Evolutionary conservation across 2,329 filamentous ascomycete genomes (phyloP).

Genomic region (Botrytis aclada): DNA sequence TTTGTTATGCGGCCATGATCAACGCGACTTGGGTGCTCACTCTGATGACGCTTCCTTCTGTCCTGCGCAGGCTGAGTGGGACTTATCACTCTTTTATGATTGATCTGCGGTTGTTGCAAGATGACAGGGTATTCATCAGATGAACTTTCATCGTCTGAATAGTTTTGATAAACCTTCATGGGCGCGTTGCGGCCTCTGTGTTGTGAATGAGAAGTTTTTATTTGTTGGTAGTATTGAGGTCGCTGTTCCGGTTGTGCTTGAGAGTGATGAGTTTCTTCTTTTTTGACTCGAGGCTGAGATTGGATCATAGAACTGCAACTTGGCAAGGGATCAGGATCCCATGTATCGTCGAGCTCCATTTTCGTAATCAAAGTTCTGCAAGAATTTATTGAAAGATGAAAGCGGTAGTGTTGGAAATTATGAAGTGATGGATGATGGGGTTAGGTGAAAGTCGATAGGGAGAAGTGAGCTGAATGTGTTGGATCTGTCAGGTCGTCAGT

Average conservation of each 20-base stretch:
- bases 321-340: constrained; percentile 11
- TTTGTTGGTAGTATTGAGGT: neutral
- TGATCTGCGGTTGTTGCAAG: neutral
- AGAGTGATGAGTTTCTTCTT: neutral
- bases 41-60: constrained; percentile 11
- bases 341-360: constrained; percentile 3
- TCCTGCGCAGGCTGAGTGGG: neutral
- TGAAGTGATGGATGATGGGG: neutral
- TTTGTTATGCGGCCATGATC: neutral
- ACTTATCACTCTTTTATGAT: neutral
- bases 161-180: neutral
- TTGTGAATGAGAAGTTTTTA: neutral
- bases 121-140: neutral
- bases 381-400: neutral
- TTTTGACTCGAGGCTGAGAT: neutral
- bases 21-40: neutral
- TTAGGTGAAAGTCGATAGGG: no score
- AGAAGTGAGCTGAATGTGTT: neutral
- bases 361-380: neutral
- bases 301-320: neutral
- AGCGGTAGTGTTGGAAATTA: neutral
- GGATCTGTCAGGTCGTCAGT: no score
- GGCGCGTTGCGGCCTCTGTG: neutral
- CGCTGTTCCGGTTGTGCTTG: neutral
- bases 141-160: neutral